phyloP scores from a whole-genome alignment of 306 rosid species.

The Begonia masoniana region DNA sequence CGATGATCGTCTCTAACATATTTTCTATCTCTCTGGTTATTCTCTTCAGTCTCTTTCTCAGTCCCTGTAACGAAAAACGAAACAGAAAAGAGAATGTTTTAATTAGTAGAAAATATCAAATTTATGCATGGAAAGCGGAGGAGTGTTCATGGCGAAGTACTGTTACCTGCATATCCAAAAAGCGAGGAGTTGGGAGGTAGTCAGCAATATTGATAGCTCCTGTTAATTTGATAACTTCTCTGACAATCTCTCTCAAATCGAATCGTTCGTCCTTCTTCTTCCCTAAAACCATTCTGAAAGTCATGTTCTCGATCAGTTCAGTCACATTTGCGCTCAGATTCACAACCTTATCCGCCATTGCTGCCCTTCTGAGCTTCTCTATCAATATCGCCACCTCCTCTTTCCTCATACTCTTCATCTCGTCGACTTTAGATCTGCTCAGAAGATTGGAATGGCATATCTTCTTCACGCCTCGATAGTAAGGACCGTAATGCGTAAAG shows the following conservation, averaged over 20 bases:
- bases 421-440: constrained; percentile 5
- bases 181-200: constrained; percentile 16
- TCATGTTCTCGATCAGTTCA: constrained; percentile 5
- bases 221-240: constrained; percentile 6
- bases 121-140: too few relatives aligned
- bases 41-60: too few relatives aligned
- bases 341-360: not conserved
- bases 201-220: constrained; percentile 16
- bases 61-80: not conserved
- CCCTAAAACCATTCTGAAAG: constrained; percentile 17
- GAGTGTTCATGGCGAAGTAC: too few relatives aligned
- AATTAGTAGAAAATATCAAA: too few relatives aligned
- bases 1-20: constrained; percentile 3
- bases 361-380: not conserved
- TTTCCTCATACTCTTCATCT: not conserved
- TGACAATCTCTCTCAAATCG: constrained; percentile 2
- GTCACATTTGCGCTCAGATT: constrained; percentile 15
- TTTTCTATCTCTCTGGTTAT: constrained; percentile 9
- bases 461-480: constrained; percentile 22
- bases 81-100: not conserved
- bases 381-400: not conserved
- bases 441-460: constrained; percentile 17
- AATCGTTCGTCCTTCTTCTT: constrained; percentile 3
- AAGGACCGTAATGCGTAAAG: constrained; percentile 16
- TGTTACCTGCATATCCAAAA: constrained; percentile 17